Evolutionary conservation across 805 yeast genomes (phyloP).

Genomic region (Saccharomyces jurei): DNA sequence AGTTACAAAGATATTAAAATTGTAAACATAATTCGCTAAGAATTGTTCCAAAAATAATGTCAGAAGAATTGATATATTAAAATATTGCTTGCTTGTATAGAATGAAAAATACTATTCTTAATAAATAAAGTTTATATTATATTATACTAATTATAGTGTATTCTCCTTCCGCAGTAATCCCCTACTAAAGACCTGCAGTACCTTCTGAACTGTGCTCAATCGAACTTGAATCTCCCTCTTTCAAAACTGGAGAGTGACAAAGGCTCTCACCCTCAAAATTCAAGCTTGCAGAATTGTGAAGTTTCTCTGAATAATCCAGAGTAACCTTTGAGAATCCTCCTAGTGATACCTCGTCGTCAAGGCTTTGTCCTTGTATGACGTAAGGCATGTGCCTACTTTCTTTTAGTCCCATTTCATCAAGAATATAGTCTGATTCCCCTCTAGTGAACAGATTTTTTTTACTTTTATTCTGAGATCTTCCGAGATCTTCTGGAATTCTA

Average conservation of each 20-base stretch:
- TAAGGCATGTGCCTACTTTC: slow-evolving; percentile 9
- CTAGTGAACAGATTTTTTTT: not conserved
- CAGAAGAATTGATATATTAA: too few relatives aligned
- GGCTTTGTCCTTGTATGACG: slow-evolving; percentile 4
- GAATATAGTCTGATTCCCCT: not conserved
- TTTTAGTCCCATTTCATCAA: slow-evolving; percentile 2
- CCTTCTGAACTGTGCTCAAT: not conserved
- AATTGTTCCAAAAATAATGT: too few relatives aligned
- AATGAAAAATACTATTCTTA: too few relatives aligned
- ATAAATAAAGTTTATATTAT: too few relatives aligned
- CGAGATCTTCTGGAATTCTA: slow-evolving; percentile 12
- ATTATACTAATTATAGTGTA: too few relatives aligned
- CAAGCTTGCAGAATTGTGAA: too few relatives aligned
- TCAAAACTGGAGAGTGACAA: not conserved
- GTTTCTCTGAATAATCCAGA: not conserved
- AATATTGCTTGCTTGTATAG: too few relatives aligned
- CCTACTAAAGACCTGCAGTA: not conserved
- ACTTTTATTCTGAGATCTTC: slow-evolving; percentile 1
- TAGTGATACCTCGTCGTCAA: slow-evolving; percentile 9
- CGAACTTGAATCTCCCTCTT: not conserved
- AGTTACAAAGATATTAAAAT: too few relatives aligned
- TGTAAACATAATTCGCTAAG: too few relatives aligned
- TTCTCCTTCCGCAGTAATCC: not conserved
- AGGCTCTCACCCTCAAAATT: not conserved
- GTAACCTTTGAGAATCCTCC: slow-evolving; percentile 10